Percentiles rank a stretch among this genome's conserved stretches.
phyloP scores from a whole-genome alignment of 257 asterid genomes.

The Solanum verrucosum region DNA sequence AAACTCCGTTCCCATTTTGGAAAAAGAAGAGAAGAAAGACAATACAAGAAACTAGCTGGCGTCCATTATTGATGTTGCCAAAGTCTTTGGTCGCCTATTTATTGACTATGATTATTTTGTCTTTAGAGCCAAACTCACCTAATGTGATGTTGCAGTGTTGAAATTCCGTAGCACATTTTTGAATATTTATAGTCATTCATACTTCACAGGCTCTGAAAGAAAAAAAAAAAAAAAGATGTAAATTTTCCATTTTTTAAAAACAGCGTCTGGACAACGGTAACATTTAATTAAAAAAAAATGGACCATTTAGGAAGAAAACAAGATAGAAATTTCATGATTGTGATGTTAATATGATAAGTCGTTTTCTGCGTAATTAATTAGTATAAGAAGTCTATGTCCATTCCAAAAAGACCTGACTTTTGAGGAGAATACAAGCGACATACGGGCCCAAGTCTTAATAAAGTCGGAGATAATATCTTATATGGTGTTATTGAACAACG shows the following conservation, averaged over 20 bases:
- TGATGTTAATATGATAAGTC: background rate
- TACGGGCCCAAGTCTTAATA: background rate
- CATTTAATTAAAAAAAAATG: background rate
- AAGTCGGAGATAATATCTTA: background rate
- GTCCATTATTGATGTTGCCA: background rate
- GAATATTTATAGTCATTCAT: background rate
- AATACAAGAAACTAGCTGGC: background rate
- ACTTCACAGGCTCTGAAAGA: background rate
- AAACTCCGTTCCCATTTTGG: background rate
- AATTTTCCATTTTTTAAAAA: background rate
- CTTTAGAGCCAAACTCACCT: background rate
- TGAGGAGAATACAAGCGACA: background rate
- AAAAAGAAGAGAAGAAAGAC: background rate
- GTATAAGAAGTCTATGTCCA: background rate
- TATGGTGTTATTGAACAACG: too few relatives aligned
- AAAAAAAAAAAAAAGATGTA: background rate
- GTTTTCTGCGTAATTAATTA: background rate
- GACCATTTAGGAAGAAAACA: background rate
- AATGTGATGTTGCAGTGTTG: background rate
- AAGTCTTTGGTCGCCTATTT: background rate
- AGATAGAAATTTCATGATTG: background rate
- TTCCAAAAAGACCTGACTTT: background rate
- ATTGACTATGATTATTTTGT: background rate
- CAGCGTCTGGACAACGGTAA: background rate
- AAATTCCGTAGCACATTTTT: background rate